Base-by-base conservation (phyloP, 257 asterid species). In the Salvia miltiorrhiza region DNA sequence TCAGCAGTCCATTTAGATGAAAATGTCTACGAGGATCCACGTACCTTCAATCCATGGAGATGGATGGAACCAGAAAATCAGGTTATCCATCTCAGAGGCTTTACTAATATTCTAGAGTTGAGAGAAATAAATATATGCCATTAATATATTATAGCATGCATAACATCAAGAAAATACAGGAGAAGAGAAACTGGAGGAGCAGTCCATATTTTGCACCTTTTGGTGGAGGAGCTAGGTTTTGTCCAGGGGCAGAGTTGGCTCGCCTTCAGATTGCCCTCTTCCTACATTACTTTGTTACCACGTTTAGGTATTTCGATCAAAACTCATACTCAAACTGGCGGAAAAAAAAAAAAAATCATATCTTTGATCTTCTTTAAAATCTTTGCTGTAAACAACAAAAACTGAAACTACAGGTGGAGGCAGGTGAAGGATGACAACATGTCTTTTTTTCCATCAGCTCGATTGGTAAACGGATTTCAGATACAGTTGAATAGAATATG, bases 161-260 rank as follows among this genome's bases (percentile, higher is more conserved):
- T 41, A 55, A 76, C 23, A 44, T n/a, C 43, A 24, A 47, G 48
- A 86, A 55, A 55, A 55, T 55, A 41, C 54, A 91, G 96, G 95
- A 90, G 72, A 92, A 89, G 85, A 81, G 97, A 70, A 92, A 90
- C 43, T 92, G 98, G 96, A 82, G 97, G 83, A 85, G 65, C 61
- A 79, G 95, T 63, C 84, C 85, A 56, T 74, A 76, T 75, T 92
- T 90, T 72, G 83, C 92, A 14, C 98, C 98, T 19, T 92, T 89
- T 67, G 98, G 98, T 10, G 98, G 98, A 71, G 98, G 98, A 17
- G 78, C 84, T 48, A 84, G 98, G 69, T 92, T 92, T 53, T 92
- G 98, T 63, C 98, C 98, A 5, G 98, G 98, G 56, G 98, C 98
- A 26, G 98, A 92, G 81, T 72, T 92, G 73, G 94, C 96, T 45